Evolutionary conservation across 371 early-diverging fungal species (phyloP), one percentile per base, ranked within the genome.

Genomic region (Rhizomucor miehei): DNA sequence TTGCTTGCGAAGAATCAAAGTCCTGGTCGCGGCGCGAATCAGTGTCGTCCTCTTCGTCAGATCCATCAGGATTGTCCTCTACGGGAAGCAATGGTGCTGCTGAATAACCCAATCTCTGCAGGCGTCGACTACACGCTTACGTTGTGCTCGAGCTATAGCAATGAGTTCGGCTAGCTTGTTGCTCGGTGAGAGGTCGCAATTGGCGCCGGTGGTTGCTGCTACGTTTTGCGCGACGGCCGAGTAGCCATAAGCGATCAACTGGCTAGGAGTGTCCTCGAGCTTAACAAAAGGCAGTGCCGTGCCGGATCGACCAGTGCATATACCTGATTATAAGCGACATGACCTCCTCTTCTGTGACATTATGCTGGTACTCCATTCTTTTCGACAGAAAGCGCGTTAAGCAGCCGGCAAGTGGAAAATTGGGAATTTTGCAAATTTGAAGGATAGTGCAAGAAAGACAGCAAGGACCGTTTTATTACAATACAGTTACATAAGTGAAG

Each of bases 241-340:
- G 52, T 79, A 83, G 21, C 87, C 87, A 63, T 82, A 84, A 4
- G 80, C 81, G 43, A 82, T 69, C 29, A 86, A 72, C 69, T 86
- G 87, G 46, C 87, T 86, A 56, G 41, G 6, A 6, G 17, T 17
- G 8, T n/a, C 23, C 12, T 45, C 25, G 44, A n/a, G 8, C 10
- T 47, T 12, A 24, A 17, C n/a, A 35, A 36, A n/a, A 11, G 6
- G 40, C 16, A 6, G 24, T 17, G 13, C 34, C 36, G 5, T 21
- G n/a, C 24, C 43, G 8, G 11, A 8, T 29, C 8, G 29, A 29
- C 3, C 8, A 29, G 29, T 8, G 8, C n/a, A 2, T 23, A 45
- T 71, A 80, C 84, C 84, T 71, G 34, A 82, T 69, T 38, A 84
- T 81, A 48, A 84, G 67, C 20, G 81, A 63, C 24, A 84, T 59